These are phyloP conservation scores for Prunus padus DNA, from an alignment of 306 rosid species.

Conservation along the genomic window DNA sequence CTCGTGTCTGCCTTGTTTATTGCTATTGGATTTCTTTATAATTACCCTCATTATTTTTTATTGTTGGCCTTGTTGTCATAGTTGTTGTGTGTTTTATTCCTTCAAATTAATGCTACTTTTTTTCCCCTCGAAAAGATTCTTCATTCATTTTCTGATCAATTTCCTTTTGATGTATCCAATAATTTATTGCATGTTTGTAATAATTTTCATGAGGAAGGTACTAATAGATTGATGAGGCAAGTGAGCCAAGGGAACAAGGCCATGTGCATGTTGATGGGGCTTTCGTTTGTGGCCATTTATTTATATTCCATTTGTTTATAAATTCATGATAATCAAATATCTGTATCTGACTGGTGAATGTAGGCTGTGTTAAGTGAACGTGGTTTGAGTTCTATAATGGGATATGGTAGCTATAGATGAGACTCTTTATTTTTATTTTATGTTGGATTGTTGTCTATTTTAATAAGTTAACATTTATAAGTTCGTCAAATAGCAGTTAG, in stretches of 20 bases:
- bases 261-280: conserved; percentile 81
- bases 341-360: conserved; percentile 32
- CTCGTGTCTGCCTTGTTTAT: conserved; percentile 64
- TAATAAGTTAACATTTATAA: too few relatives aligned
- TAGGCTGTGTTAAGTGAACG: conserved; percentile 42
- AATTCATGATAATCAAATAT: conserved; percentile 33
- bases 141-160: conserved; percentile 23
- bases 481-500: too few relatives aligned
- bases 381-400: conserved; percentile 25
- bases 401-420: conserved; percentile 3
- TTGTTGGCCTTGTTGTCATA: conserved; percentile 56
- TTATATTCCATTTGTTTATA: conserved; percentile 38
- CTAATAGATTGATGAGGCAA: conserved; percentile 33
- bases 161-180: conserved; percentile 14
- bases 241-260: conserved; percentile 62
- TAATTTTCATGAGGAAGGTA: conserved; percentile 34
- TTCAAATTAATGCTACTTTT: conserved; percentile 38
- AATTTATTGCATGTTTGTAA: conserved; percentile 10
- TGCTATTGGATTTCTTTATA: conserved; percentile 39
- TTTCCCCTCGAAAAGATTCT: conserved; percentile 42
- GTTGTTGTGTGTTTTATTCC: conserved; percentile 57
- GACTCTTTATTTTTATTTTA: too few relatives aligned
- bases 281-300: conserved; percentile 50
- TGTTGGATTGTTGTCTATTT: too few relatives aligned
- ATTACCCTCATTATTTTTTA: conserved; percentile 30